Evolutionary conservation across 768 basidiomycete genomes (phyloP).

Genomic region (Hygrophorus russula): DNA sequence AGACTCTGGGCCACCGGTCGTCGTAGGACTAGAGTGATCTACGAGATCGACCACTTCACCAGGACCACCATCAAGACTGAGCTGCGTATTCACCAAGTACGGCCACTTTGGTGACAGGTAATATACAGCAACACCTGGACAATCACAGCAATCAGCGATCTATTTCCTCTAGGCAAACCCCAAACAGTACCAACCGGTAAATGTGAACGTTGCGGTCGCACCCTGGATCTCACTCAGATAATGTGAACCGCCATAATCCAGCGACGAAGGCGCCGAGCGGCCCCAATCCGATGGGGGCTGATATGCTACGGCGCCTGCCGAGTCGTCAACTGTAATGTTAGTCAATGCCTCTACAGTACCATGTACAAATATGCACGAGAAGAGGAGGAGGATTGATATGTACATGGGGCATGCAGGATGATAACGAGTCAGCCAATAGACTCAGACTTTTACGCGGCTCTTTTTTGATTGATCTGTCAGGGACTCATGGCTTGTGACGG

Average conservation of each 20-base stretch:
- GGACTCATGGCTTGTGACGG: too few species aligned
- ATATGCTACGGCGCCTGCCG: background rate
- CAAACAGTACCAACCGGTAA: conserved; percentile 8
- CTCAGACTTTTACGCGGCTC: too few species aligned
- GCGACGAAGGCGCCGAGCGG: background rate
- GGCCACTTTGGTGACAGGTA: conserved; percentile 9
- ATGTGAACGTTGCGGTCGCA: conserved; percentile 7
- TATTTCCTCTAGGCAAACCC: background rate
- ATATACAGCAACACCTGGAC: conserved; percentile 9
- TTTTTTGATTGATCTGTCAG: too few species aligned
- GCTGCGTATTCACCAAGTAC: conserved; percentile 5
- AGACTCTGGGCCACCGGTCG: conserved; percentile 4
- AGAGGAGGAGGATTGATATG: too few species aligned
- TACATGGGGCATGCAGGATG: too few species aligned
- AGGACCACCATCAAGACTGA: conserved; percentile 6
- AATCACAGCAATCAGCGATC: background rate
- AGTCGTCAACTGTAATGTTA: conserved; percentile 7
- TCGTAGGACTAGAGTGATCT: background rate
- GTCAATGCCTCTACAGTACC: background rate
- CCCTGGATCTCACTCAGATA: conserved; percentile 1
- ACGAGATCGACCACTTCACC: conserved; percentile 5
- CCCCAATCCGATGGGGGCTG: background rate
- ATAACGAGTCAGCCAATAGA: too few species aligned
- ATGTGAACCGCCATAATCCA: conserved; percentile 8
- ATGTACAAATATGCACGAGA: too few species aligned